These are phyloP conservation scores for Candida corydali DNA, from an alignment of 805 yeast genomes.

Conservation along the genomic window DNA sequence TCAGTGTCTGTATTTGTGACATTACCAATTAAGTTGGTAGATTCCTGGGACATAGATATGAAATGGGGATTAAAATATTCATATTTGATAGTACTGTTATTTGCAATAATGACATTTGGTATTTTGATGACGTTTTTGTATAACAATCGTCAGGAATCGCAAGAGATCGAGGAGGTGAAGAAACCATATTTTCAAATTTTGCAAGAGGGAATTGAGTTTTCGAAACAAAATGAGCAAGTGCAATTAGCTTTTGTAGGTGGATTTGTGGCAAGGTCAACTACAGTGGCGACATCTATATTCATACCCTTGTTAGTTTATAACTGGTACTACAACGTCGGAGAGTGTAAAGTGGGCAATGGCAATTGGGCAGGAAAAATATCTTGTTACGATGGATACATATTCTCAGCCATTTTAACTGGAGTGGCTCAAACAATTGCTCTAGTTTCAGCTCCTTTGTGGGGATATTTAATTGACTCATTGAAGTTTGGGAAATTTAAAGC, in stretches of 20 bases:
- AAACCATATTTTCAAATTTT: constrained; percentile 38
- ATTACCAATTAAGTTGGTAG: constrained; percentile 49
- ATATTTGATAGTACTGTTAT: constrained; percentile 44
- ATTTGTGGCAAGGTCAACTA: constrained; percentile 59
- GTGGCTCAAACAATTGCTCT: constrained; percentile 56
- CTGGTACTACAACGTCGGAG: constrained; percentile 48
- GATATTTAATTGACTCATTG: constrained; percentile 46
- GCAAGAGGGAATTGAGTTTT: constrained; percentile 44
- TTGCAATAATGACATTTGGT: constrained; percentile 36
- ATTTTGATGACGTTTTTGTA: constrained; percentile 42
- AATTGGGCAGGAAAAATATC: constrained; percentile 22
- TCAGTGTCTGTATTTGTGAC: constrained; percentile 54
- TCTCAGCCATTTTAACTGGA: constrained; percentile 67
- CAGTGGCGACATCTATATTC: constrained; percentile 55
- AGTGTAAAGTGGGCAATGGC: constrained; percentile 35
- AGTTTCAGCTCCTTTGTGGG: constrained; percentile 62
- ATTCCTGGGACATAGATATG: constrained; percentile 26
- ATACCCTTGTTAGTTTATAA: constrained; percentile 61
- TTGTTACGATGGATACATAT: constrained; percentile 61
- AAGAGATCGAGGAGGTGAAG: constrained; percentile 16
- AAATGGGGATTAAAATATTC: constrained; percentile 43
- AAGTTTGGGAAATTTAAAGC: constrained; percentile 25
- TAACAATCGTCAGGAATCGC: constrained; percentile 23
- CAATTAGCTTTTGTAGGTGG: constrained; percentile 58
- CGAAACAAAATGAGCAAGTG: constrained; percentile 43